Percentiles rank a stretch among this genome's conserved stretches.
These are phyloP conservation scores for Streptanthus diversifolius DNA, from an alignment of 345 rosid genomes.

Conservation along the genomic window DNA sequence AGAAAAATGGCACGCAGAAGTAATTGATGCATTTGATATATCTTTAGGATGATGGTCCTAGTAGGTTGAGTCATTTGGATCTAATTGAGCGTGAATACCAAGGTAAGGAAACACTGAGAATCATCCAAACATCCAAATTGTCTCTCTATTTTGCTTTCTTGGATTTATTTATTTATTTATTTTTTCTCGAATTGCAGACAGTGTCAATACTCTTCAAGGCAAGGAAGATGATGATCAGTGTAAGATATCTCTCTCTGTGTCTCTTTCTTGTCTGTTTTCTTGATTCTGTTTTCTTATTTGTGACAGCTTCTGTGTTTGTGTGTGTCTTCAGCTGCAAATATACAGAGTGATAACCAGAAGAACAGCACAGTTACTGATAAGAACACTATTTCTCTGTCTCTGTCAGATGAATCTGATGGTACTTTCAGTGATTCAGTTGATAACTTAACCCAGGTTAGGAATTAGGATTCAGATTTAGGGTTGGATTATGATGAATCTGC, in stretches of 20 bases:
- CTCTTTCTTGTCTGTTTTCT: not conserved
- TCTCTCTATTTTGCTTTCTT: not conserved
- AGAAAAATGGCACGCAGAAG: not conserved
- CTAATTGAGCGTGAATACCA: conserved; percentile 33
- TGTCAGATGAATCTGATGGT: conserved; percentile 18
- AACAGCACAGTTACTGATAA: conserved; percentile 29
- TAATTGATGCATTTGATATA: not conserved
- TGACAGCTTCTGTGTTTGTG: conserved; percentile 6
- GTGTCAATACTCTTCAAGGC: conserved; percentile 24
- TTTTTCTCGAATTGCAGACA: not conserved
- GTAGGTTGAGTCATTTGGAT: conserved; percentile 25
- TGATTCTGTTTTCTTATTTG: not conserved
- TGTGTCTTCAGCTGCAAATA: conserved; percentile 22
- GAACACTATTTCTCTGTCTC: conserved; percentile 30
- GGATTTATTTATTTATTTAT: not conserved
- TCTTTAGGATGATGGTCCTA: conserved; percentile 25
- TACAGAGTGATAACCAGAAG: conserved; percentile 30
- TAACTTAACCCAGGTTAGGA: conserved; percentile 12
- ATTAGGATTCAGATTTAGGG: not conserved
- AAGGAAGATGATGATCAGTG: conserved; percentile 12
- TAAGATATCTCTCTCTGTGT: conserved; percentile 12
- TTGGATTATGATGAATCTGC: not conserved
- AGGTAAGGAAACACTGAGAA: not conserved
- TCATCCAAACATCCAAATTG: not conserved
- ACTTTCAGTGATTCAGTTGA: conserved; percentile 6